Evolutionary conservation across 73 alveolate genomes (phyloP), one percentile per base, ranked within the genome.

Genomic region (Paramecium bursaria): DNA sequence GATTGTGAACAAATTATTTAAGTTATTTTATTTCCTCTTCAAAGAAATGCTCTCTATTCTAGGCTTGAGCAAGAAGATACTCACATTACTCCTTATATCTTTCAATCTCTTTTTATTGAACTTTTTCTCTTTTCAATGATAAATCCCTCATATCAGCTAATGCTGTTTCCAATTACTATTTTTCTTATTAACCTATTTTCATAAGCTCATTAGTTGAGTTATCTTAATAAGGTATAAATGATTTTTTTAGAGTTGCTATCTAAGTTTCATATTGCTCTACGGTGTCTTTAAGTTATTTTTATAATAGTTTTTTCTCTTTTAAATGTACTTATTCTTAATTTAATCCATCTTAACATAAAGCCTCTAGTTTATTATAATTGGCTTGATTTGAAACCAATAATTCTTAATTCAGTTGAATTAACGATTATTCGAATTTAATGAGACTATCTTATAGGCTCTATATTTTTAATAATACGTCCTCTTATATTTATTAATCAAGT

Each of bases 1-100:
- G 19, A 15, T 33, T 11, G 19, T 33, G 46, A 67, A 67, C 44
- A 14, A 19, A 67, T 67, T 14, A 2, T 19, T 39, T 42, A 67
- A 67, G 33, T 67, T 31, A 39, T 7, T 67, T n/a, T 67, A 35
- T 21, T 31, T 67, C 82, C 21, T 67, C 49, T 31, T 17, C 33
- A 14, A 30, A 67, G 14, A 39, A 47, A 21, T 33, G 17, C 11
- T 67, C 82, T 67, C 82, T 67, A 1, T 2, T 39, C 11, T 67
- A 53, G 22, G 27, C 44, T 42, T 31, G 21, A 39, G 33, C 14
- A 0, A 42, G 33, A 2, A 67, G 7, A 67, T 14, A 67, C 9
- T 67, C 82, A 39, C 55, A 67, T 67, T 67, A 39, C 15, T 67
- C 39, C 22, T 39, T 31, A 7, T 67, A 14, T 19, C 82, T 67